Base-by-base conservation (phyloP, 2,329 filamentous ascomycete species). In the Grosmannia serpens region DNA sequence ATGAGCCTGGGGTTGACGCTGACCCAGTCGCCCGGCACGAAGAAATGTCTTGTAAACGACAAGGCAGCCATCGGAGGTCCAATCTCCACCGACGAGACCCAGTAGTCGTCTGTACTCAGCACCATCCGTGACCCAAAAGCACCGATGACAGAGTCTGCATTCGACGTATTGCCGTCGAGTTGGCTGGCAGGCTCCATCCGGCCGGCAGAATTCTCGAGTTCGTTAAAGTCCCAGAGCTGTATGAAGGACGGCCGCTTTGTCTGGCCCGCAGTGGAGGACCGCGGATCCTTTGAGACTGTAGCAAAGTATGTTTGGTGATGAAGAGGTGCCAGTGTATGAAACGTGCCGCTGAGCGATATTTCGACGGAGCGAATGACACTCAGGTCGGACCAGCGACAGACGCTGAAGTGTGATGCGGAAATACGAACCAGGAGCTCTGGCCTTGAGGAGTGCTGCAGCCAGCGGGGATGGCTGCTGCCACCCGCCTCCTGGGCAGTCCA, bases 1-100 rank as follows among this genome's bases (percentile, higher is more conserved):
- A 52, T 20, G 26, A 49, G 31, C 24, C 10, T 17, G n/a, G 33
- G 15, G n/a, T 26, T 24, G 20, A 60, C 56, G 31, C 58, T 59
- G 15, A 63, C 27, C 63, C 64, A 67, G 57, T 65, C 61, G 13
- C 55, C 57, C 4, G 15, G 38, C 17, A 41, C 38, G 15, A 41
- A 41, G 38, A 41, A 41, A 41, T 20, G 38, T 17, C 38, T 41
- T 41, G 15, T n/a, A 41, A 15, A n/a, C 6, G 38, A 15, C 38
- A 20, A n/a, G 20, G 17, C 38, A n/a, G 38, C 38, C 38, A 41
- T n/a, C 38, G 17, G 20, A 41, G 17, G 4, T 3, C 15, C 38
- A n/a, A 41, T 11, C 17, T 41, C 15, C 38, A 41, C 38, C 38
- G 17, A 41, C 7, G 38, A n/a, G 38, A 41, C 29, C 53, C 53